Conservation (phyloP, 768 basidiomycete species). For the Kondoa malvinella region DNA sequence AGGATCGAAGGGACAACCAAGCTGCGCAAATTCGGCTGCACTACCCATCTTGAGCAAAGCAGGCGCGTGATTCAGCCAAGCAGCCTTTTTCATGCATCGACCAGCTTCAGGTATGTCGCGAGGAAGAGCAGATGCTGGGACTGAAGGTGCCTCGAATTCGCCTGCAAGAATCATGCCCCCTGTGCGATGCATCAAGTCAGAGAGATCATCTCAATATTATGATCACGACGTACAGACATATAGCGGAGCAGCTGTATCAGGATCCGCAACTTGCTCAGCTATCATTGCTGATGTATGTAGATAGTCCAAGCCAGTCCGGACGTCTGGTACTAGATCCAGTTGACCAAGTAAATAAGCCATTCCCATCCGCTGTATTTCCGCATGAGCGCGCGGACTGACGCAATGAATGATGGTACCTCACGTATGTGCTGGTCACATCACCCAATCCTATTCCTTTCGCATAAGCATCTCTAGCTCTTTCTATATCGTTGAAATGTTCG, state of each 20-base stretch:
- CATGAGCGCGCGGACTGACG: constrained; percentile 33
- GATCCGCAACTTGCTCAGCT: constrained; percentile 35
- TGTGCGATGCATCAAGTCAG: too few species aligned
- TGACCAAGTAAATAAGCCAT: constrained; percentile 86
- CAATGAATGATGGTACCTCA: constrained; percentile 7
- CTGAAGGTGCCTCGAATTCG: constrained; percentile 55
- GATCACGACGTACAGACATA: constrained; percentile 39
- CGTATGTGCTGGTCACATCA: constrained; percentile 62
- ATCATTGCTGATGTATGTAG: constrained; percentile 61
- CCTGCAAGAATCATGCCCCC: constrained; percentile 61
- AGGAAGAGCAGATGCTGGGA: constrained; percentile 36
- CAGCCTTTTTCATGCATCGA: constrained; percentile 59
- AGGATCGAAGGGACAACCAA: constrained; percentile 73
- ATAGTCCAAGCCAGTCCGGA: constrained; percentile 47
- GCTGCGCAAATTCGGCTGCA: constrained; percentile 73
- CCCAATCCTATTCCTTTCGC: constrained; percentile 57
- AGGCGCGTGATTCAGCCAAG: constrained; percentile 64
- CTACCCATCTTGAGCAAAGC: constrained; percentile 81
- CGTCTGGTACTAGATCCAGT: constrained; percentile 45
- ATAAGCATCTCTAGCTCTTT: constrained; percentile 66
- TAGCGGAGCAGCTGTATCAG: constrained; percentile 51
- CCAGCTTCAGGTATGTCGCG: constrained; percentile 48
- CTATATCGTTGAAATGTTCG: constrained; percentile 58
- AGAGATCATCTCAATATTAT: background rate
- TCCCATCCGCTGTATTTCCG: too few species aligned